Percentiles rank a stretch among this genome's conserved stretches.
Conservation (phyloP, 768 basidiomycete genomes). For the Mycena olivaceomarginata region DNA sequence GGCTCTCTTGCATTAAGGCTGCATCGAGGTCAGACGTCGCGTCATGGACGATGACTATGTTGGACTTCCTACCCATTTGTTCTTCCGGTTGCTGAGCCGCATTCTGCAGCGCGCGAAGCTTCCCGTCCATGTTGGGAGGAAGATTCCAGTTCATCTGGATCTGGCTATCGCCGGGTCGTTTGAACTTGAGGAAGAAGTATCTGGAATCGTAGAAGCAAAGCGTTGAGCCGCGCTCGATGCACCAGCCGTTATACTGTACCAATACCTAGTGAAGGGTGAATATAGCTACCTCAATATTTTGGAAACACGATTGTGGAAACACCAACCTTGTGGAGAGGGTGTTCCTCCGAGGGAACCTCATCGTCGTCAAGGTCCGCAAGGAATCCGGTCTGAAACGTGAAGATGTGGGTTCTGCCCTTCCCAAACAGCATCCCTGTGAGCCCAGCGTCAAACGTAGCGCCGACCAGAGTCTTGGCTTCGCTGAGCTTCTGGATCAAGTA, state of each 20-base stretch:
- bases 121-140: slow-evolving; percentile 16
- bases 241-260: slow-evolving; percentile 19
- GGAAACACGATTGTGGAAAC: background rate
- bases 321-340: slow-evolving; percentile 27
- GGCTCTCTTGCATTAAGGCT: slow-evolving; percentile 24
- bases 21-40: background rate
- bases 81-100: slow-evolving; percentile 27
- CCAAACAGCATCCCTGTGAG: slow-evolving; percentile 37
- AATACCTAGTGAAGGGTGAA: slow-evolving; percentile 16
- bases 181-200: slow-evolving; percentile 38
- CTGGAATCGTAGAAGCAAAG: slow-evolving; percentile 36
- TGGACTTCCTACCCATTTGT: background rate
- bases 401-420: slow-evolving; percentile 17
- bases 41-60: background rate
- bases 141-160: slow-evolving; percentile 38
- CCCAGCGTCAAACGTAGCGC: slow-evolving; percentile 2
- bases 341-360: background rate
- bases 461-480: background rate
- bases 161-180: slow-evolving; percentile 6
- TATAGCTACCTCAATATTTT: background rate
- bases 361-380: slow-evolving; percentile 26
- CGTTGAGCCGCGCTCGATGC: slow-evolving; percentile 37
- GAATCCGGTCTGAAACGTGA: slow-evolving; percentile 23
- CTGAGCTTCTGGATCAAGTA: background rate
- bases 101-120: slow-evolving; percentile 15